Percentiles rank a stretch among this genome's conserved stretches.
Conservation (phyloP, 2,329 filamentous ascomycete species). For the Diplodia corticola region DNA sequence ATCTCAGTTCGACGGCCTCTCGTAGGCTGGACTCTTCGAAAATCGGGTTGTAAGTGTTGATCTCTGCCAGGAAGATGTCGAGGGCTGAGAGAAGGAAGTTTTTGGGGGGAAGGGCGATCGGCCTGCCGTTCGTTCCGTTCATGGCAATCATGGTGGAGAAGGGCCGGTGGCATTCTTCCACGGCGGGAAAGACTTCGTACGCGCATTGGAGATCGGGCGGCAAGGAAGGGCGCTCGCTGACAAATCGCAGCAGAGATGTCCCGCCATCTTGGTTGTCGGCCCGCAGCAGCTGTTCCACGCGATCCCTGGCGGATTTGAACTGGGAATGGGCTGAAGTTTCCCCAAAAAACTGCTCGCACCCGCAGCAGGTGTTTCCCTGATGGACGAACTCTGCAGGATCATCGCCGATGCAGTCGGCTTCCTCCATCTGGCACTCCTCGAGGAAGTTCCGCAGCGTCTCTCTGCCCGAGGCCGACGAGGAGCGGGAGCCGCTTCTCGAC, state of each 20-base stretch:
- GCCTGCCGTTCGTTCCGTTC: neutral
- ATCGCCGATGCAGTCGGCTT: neutral
- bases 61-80: neutral
- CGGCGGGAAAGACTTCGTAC: neutral
- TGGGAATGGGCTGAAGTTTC: neutral
- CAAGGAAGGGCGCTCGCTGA: neutral
- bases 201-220: neutral
- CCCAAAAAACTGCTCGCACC: slow-evolving; percentile 4
- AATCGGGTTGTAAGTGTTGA: neutral
- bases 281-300: neutral
- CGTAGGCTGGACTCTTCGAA: neutral
- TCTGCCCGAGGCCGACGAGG: neutral
- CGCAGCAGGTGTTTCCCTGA: neutral
- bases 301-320: neutral
- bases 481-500: neutral
- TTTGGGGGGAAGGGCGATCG: neutral
- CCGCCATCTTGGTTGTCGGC: neutral
- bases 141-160: neutral
- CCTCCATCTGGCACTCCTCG: neutral
- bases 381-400: neutral
- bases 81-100: neutral
- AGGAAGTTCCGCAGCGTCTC: neutral
- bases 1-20: neutral
- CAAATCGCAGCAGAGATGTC: neutral
- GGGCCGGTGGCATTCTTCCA: neutral